Evolutionary conservation across 306 rosid genomes (phyloP).

Genomic region (Dicorynia guianensis): DNA sequence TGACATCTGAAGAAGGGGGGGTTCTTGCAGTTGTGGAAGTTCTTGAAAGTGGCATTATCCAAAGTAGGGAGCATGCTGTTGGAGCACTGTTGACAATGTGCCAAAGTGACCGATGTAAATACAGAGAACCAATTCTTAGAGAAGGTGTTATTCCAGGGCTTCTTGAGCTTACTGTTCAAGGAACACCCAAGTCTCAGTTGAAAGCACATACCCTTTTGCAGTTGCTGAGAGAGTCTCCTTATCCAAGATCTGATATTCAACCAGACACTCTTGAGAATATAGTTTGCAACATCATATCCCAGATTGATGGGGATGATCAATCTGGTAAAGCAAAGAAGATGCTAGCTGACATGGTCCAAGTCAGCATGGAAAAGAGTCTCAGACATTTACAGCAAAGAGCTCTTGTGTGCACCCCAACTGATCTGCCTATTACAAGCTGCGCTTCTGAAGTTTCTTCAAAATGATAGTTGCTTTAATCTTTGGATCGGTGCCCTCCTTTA

Average conservation of each 20-base stretch:
- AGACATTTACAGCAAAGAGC: slow-evolving; percentile 95
- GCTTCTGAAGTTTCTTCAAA: slow-evolving; percentile 87
- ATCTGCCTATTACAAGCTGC: slow-evolving; percentile 70
- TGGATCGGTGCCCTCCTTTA: background rate
- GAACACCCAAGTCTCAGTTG: slow-evolving; percentile 85
- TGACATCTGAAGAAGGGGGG: slow-evolving; percentile 91
- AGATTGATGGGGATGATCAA: slow-evolving; percentile 92
- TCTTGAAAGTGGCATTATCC: slow-evolving; percentile 86
- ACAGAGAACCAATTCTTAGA: slow-evolving; percentile 87
- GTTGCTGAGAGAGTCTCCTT: slow-evolving; percentile 82
- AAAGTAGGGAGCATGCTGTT: slow-evolving; percentile 88
- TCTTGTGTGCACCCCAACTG: slow-evolving; percentile 87
- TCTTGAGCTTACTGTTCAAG: slow-evolving; percentile 97
- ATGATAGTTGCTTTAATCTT: slow-evolving; percentile 45
- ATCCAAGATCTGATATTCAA: slow-evolving; percentile 80
- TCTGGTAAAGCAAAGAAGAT: slow-evolving; percentile 90
- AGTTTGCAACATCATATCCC: slow-evolving; percentile 90
- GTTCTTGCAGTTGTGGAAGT: slow-evolving; percentile 92
- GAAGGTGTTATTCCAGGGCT: slow-evolving; percentile 98
- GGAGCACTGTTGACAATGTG: slow-evolving; percentile 89
- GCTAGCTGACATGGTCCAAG: slow-evolving; percentile 99
- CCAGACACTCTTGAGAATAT: slow-evolving; percentile 94
- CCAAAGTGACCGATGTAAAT: slow-evolving; percentile 80
- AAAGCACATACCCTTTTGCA: slow-evolving; percentile 79
- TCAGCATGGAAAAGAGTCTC: slow-evolving; percentile 97